Evolutionary conservation across 2,329 filamentous ascomycete species (phyloP).

Genomic region (Mycocentrospora acerina): DNA sequence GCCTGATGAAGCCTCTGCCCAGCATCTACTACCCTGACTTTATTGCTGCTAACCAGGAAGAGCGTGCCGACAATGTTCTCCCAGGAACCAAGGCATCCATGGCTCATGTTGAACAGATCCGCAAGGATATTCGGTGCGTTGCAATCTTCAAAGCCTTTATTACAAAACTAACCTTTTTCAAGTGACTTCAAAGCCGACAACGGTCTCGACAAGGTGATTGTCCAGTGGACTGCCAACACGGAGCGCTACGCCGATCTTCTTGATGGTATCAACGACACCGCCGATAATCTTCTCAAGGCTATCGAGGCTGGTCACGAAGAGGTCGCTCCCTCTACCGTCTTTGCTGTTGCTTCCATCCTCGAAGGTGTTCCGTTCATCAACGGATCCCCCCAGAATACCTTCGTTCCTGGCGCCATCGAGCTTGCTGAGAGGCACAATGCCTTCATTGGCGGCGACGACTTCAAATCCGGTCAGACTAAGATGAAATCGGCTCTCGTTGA

Average conservation of each 20-base stretch:
- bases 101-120: conserved; percentile 90
- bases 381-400: conserved; percentile 98
- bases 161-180: conserved; percentile 33
- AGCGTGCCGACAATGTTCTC: conserved; percentile 88
- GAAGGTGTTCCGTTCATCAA: conserved; percentile 96
- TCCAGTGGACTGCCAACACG: conserved; percentile 98
- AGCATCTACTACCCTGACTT: conserved; percentile 99
- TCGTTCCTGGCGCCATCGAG: conserved; percentile 88
- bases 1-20: conserved; percentile 80
- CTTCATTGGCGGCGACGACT: conserved; percentile 97
- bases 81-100: conserved; percentile 79
- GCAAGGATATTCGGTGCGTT: conserved; percentile 79
- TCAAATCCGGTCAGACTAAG: conserved; percentile 99
- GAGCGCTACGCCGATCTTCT: conserved; percentile 92
- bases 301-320: conserved; percentile 87
- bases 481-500: conserved; percentile 99
- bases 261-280: conserved; percentile 90
- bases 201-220: conserved; percentile 88
- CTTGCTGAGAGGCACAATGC: conserved; percentile 83
- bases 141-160: neutral
- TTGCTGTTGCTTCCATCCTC: conserved; percentile 90
- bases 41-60: conserved; percentile 97
- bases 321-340: conserved; percentile 92
- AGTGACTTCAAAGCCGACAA: conserved; percentile 86
- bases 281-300: conserved; percentile 85